Evolutionary conservation across 2,329 filamentous ascomycete genomes (phyloP), one percentile per base, ranked within the genome.

Genomic region (Sporothrix sp.): DNA sequence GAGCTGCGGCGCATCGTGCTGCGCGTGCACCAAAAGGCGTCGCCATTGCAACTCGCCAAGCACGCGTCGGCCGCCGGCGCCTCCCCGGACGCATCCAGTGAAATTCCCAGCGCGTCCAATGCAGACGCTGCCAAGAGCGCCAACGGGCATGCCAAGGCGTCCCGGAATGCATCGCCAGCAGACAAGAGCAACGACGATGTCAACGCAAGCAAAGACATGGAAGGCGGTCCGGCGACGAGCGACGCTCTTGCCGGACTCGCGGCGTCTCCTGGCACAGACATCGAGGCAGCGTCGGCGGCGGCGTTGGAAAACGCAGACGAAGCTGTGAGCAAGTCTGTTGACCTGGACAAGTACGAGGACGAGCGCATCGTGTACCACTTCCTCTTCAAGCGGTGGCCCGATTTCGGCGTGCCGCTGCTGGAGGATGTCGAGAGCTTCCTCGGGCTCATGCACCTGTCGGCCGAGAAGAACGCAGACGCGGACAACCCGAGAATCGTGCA

Each of bases 351-450:
- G 6, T 57, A 61, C 20, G 66, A 64, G 20, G 68, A 81, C 50
- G 75, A 80, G 44, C 85, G 82, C 56, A 73, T 78, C 14, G 76
- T 96, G 42, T 89, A 82, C 76, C 90, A 97, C 66, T 79, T 93
- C 50, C 75, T 95, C 13, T 97, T 94, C 68, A 82, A 79, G 37
- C 81, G 79, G 51, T 96, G 91, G 91, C 87, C 89, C 8, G 90
- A 97, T 67, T 95, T 93, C 65, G 83, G 84, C 28, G 86, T 94
- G 2, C 89, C 91, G 0, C 76, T 77, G 40, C 71, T 82, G 18
- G 74, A 80, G 5, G 82, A 89, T 59, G 71, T 85, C 27, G 74
- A 73, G 23, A 81, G 79, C 54, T 81, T 91, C 62, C 74, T 88
- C 51, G 74, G 79, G 28, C 72, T 90, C 7, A 82, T 90, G 72